Evolutionary conservation across 257 asterid species (phyloP), one percentile per base, ranked within the genome.

Genomic region (Coffea eugenioides): DNA sequence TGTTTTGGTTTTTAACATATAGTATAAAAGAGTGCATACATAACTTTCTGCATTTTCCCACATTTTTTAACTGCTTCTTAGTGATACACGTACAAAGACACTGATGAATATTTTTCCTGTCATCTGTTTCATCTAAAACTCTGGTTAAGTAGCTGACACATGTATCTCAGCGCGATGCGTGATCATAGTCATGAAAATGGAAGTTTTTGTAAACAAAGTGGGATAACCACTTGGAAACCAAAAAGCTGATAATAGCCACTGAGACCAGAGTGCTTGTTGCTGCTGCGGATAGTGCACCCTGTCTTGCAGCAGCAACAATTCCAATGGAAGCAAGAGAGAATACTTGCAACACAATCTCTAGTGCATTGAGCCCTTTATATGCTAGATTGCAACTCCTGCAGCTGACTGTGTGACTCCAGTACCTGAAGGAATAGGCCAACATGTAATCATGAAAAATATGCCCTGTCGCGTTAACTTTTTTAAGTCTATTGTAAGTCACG

Each of bases 111-210:
- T 39, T 39, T 39, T 39, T 39, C 41, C 41, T 39, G 4, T 39
- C 41, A 3, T 3, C 41, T 39, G 3, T 39, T 39, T 39, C 41
- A 39, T 39, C 41, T 39, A 39, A 39, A 39, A 39, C 41, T 39
- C 41, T 39, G 41, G 41, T 39, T 39, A 39, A 39, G 41, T 39
- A 1, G 41, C 41, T 39, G 41, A 39, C 2, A 39, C 41, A 39
- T 39, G 41, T 39, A 39, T 39, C 41, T 39, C 41, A 39, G 41
- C 41, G 41, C 3, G 4, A 39, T 3, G 41, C 41, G 41, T 39
- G 41, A 39, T 90, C 94, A 52, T 95, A 93, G 88, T 95, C 97
- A 77, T 95, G 99, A 89, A 85, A 95, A 45, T 84, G 91, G 89
- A 95, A 95, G 62, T 79, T 93, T 80, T 86, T 92, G 96, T 90